phyloP scores from a whole-genome alignment of 2,329 filamentous ascomycete genomes.

The Diaporthe batatas region DNA sequence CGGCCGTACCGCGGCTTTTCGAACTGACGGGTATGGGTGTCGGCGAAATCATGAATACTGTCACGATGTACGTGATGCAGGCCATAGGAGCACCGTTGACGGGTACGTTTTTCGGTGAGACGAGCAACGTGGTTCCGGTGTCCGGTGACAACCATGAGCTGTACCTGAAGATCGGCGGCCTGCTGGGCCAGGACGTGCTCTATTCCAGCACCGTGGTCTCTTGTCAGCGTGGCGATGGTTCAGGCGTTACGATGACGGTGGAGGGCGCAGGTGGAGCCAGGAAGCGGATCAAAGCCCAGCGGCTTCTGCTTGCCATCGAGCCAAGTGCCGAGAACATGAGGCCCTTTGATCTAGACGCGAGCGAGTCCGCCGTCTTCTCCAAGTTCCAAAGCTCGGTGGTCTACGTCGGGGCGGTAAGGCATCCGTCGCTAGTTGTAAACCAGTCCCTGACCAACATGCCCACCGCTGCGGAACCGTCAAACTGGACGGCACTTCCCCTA shows the following conservation, averaged over 20 bases:
- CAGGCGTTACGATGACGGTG: slow-evolving; percentile 31
- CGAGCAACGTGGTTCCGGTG: slow-evolving; percentile 5
- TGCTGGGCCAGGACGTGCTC: slow-evolving; percentile 43
- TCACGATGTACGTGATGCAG: slow-evolving; percentile 16
- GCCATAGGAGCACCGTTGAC: slow-evolving; percentile 1
- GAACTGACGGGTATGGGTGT: slow-evolving; percentile 11
- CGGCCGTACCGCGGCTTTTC: slow-evolving; percentile 13
- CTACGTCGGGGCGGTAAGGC: slow-evolving; percentile 50
- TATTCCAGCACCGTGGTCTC: slow-evolving; percentile 44
- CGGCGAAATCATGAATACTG: not conserved
- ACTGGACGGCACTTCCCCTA: not conserved
- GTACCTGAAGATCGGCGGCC: not conserved
- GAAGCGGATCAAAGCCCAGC: slow-evolving; percentile 49
- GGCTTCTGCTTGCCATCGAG: slow-evolving; percentile 54
- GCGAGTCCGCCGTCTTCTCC: slow-evolving; percentile 51
- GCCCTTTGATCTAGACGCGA: slow-evolving; percentile 50
- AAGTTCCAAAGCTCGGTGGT: slow-evolving; percentile 50
- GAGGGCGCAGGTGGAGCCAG: slow-evolving; percentile 9
- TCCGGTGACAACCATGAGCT: slow-evolving; percentile 2
- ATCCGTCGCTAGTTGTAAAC: slow-evolving; percentile 7
- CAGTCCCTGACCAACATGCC: slow-evolving; percentile 45
- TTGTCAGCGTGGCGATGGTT: slow-evolving; percentile 34
- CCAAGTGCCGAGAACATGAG: slow-evolving; percentile 51
- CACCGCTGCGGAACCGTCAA: not conserved
- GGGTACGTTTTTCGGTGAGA: not conserved